phyloP scores from a whole-genome alignment of 768 basidiomycete species.

The Lentinula detonsa region DNA sequence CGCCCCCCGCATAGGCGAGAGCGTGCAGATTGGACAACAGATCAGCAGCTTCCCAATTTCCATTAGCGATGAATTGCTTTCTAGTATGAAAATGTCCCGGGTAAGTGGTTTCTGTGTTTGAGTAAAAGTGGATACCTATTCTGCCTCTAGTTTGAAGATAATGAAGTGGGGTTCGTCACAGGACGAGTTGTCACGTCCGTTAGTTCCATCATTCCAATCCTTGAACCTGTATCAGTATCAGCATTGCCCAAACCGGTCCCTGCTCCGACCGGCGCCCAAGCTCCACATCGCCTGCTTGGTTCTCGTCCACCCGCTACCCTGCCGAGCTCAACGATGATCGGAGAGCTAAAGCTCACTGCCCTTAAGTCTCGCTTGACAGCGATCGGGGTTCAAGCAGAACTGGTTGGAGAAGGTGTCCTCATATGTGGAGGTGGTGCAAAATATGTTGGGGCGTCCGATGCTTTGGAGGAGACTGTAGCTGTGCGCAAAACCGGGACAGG shows the following conservation, averaged over 20 bases:
- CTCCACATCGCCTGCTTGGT: constrained; percentile 45
- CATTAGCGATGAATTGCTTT: constrained; percentile 83
- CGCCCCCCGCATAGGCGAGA: constrained; percentile 71
- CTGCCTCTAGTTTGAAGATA: constrained; percentile 81
- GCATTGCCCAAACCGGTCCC: constrained; percentile 14
- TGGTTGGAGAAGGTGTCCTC: constrained; percentile 95
- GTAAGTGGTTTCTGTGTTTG: constrained; percentile 37
- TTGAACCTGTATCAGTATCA: constrained; percentile 58
- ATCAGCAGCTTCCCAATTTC: constrained; percentile 93
- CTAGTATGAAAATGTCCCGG: constrained; percentile 76
- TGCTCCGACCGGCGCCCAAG: constrained; percentile 14
- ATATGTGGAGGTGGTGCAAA: constrained; percentile 70
- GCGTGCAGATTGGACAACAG: constrained; percentile 89
- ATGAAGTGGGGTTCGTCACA: constrained; percentile 89
- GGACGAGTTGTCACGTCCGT: constrained; percentile 84
- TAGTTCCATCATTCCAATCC: constrained; percentile 82
- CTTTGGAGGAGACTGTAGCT: constrained; percentile 66
- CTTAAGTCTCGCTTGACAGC: constrained; percentile 76
- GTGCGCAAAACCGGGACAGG: constrained; percentile 86
- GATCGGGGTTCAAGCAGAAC: constrained; percentile 81
- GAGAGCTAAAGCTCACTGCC: constrained; percentile 88
- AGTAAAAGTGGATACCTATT: neutral
- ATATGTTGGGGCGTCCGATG: constrained; percentile 29
- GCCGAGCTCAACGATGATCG: constrained; percentile 93
- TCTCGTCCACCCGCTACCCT: constrained; percentile 62